Conservation (phyloP, 805 yeast species). For the Kodamaea lidongshanica region DNA sequence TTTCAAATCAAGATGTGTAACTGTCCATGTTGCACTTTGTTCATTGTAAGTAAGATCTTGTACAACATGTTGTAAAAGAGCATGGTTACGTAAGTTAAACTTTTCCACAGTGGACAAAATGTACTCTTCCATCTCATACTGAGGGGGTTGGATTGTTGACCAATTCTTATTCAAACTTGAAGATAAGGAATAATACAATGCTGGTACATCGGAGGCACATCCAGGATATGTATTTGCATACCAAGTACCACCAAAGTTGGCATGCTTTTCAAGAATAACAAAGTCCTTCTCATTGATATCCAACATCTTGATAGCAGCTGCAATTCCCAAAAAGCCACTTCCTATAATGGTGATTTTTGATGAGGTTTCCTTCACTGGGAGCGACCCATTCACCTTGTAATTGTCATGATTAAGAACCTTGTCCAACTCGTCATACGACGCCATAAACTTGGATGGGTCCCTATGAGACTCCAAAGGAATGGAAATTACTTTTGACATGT, state of each 20-base stretch:
- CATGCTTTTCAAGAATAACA: constrained; percentile 32
- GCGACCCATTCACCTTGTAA: constrained; percentile 11
- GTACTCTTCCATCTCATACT: constrained; percentile 37
- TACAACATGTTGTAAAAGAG: constrained; percentile 18
- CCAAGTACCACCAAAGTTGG: constrained; percentile 39
- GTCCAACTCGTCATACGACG: constrained; percentile 20
- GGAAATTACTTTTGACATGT: constrained; percentile 9
- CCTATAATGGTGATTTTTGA: constrained; percentile 34
- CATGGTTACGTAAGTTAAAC: constrained; percentile 17
- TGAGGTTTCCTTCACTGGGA: constrained; percentile 16
- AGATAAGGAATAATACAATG: constrained; percentile 32
- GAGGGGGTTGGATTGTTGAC: constrained; percentile 35
- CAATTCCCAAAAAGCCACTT: constrained; percentile 34
- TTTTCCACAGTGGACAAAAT: constrained; percentile 25
- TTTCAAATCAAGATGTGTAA: constrained; percentile 19
- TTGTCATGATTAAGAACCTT: constrained; percentile 19
- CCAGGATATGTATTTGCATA: constrained; percentile 41
- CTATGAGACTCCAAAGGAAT: constrained; percentile 25
- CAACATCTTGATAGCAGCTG: constrained; percentile 21
- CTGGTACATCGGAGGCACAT: constrained; percentile 38
- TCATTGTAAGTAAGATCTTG: constrained; percentile 18
- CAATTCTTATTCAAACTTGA: constrained; percentile 30
- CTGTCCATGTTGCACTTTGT: constrained; percentile 21
- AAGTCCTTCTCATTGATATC: constrained; percentile 24
- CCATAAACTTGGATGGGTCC: constrained; percentile 26